Percentiles rank a stretch among this genome's conserved stretches.
These are phyloP conservation scores for Metschnikowia dekortorum DNA, from an alignment of 805 yeast genomes.

Conservation along the genomic window DNA sequence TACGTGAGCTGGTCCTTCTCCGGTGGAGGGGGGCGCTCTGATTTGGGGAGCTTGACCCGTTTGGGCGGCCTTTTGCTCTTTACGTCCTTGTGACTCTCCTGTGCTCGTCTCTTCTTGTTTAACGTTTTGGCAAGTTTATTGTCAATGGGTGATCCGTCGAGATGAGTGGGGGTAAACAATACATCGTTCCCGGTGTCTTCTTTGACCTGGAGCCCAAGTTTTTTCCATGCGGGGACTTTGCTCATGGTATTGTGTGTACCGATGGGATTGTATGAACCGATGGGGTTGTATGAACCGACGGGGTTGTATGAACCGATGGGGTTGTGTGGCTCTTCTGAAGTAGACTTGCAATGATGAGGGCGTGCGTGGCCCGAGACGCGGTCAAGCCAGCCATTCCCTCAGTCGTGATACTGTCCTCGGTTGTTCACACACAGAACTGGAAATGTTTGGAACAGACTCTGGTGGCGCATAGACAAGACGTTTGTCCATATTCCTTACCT, in stretches of 20 bases:
- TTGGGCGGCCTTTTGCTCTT: constrained; percentile 57
- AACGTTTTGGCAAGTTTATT: constrained; percentile 41
- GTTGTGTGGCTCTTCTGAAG: background rate
- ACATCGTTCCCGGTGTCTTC: constrained; percentile 44
- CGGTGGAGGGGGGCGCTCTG: constrained; percentile 65
- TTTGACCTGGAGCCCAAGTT: constrained; percentile 63
- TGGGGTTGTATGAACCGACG: background rate
- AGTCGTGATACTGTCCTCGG: too few relatives aligned
- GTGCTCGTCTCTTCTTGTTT: constrained; percentile 28
- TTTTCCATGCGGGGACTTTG: constrained; percentile 78
- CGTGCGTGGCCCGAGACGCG: constrained; percentile 9
- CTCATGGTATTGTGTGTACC: constrained; percentile 8
- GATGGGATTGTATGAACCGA: background rate
- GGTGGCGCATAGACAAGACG: too few relatives aligned
- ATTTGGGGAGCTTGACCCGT: constrained; percentile 63
- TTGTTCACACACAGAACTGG: too few relatives aligned
- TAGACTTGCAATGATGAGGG: constrained; percentile 1
- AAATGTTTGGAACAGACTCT: too few relatives aligned
- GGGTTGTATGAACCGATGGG: background rate
- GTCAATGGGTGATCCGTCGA: constrained; percentile 40
- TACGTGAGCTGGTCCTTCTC: constrained; percentile 72
- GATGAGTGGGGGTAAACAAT: constrained; percentile 39
- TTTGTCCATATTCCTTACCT: too few relatives aligned
- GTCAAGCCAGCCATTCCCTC: too few relatives aligned
- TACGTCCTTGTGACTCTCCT: constrained; percentile 16